Conservation (phyloP, 257 asterid genomes). For the Gardenia jasminoides region DNA sequence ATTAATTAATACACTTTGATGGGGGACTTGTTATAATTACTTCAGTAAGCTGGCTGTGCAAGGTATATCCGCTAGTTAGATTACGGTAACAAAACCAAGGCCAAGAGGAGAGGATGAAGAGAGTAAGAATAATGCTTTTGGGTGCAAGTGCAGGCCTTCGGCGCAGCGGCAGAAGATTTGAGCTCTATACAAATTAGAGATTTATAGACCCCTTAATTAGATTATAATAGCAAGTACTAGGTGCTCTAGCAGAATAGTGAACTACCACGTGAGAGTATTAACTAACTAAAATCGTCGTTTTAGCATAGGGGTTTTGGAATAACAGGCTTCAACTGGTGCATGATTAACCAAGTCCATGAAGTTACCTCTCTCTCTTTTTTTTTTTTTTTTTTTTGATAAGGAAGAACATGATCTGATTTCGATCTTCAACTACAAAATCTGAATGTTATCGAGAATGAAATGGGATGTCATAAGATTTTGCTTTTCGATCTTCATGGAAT, state of each 20-base stretch:
- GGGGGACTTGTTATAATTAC: too few relatives aligned
- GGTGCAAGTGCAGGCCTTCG: conserved; percentile 38
- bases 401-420: too few relatives aligned
- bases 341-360: background rate
- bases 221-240: background rate
- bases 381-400: too few relatives aligned
- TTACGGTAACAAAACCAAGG: background rate
- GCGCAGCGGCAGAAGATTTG: conserved; percentile 18
- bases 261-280: conserved; percentile 14
- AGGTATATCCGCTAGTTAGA: background rate
- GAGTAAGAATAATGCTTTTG: background rate
- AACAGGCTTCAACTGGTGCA: conserved; percentile 9
- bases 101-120: too few relatives aligned
- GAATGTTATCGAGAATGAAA: too few relatives aligned
- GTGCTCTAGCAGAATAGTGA: background rate
- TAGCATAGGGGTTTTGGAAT: background rate
- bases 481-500: too few relatives aligned
- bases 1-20: too few relatives aligned
- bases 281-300: background rate
- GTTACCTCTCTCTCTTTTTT: too few relatives aligned
- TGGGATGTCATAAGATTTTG: too few relatives aligned
- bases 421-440: too few relatives aligned
- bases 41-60: too few relatives aligned
- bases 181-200: background rate
- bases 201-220: background rate